Evolutionary conservation across 2,329 filamentous ascomycete genomes (phyloP).

Genomic region (Aureobasidium mangrovei): DNA sequence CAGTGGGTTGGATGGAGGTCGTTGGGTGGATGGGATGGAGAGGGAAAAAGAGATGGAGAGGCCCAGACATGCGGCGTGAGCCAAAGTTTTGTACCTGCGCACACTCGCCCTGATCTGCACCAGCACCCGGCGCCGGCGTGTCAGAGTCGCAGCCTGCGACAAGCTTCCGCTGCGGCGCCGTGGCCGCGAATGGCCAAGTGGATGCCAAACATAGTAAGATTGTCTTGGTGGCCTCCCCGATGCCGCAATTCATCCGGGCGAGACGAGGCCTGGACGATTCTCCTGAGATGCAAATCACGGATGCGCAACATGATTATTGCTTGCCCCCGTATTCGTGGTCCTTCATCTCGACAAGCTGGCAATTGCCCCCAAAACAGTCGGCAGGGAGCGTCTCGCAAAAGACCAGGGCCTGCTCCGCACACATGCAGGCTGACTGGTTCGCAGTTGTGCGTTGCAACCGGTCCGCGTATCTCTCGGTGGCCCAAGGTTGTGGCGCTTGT

Average conservation of each 20-base stretch:
- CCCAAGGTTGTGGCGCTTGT: conserved; percentile 3
- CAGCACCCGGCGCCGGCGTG: conserved; percentile 6
- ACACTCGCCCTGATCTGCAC: conserved; percentile 10
- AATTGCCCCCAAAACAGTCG: no score
- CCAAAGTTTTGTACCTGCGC: conserved; percentile 14
- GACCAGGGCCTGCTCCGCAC: not conserved
- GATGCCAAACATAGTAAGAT: conserved; percentile 13
- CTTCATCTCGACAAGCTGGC: not conserved
- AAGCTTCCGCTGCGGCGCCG: conserved; percentile 5
- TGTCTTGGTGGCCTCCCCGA: not conserved
- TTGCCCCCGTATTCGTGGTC: not conserved
- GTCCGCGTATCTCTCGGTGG: conserved; percentile 5
- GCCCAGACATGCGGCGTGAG: not conserved
- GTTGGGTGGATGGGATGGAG: not conserved
- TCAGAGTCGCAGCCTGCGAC: conserved; percentile 8
- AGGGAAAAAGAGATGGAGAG: not conserved
- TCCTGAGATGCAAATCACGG: conserved; percentile 4
- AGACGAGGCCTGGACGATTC: not conserved
- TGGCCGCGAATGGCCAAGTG: not conserved
- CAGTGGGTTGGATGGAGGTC: not conserved
- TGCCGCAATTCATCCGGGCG: conserved; percentile 8
- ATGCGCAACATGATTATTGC: conserved; percentile 5
- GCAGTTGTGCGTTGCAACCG: conserved; percentile 7
- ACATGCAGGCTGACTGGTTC: not conserved
- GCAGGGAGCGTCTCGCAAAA: no score